Conservation (phyloP, 2,329 filamentous ascomycete genomes). For the Fusarium veterinarium region DNA sequence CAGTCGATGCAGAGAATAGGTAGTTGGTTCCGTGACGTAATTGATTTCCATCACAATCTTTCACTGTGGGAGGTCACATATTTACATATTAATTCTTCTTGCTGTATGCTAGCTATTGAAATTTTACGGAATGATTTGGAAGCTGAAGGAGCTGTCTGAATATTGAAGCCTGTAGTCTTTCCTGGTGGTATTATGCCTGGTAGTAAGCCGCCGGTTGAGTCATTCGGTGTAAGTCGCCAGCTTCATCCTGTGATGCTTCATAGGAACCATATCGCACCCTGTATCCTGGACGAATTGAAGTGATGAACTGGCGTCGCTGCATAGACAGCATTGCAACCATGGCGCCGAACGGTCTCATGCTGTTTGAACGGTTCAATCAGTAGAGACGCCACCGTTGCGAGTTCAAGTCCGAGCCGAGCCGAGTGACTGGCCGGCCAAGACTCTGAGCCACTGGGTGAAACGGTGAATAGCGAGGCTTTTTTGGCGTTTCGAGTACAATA, state of each 20-base stretch:
- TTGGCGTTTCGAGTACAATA: not conserved
- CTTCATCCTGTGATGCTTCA: not conserved
- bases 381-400: not conserved
- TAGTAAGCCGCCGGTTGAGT: constrained; percentile 28
- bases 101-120: not conserved
- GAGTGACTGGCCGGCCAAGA: constrained; percentile 19
- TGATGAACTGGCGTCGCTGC: not conserved
- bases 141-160: constrained; percentile 10
- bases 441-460: not conserved
- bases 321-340: not conserved
- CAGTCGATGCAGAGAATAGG: not conserved
- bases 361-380: not conserved
- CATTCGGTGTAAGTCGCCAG: constrained; percentile 33
- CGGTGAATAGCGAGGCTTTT: not conserved
- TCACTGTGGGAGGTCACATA: not conserved
- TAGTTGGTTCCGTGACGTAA: constrained; percentile 32
- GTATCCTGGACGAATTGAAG: not conserved
- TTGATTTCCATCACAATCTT: constrained; percentile 15
- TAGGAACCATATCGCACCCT: not conserved
- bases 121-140: constrained; percentile 23
- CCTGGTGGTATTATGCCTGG: not conserved
- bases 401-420: constrained; percentile 24
- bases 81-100: not conserved
- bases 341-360: not conserved
- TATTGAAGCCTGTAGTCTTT: constrained; percentile 5